These are phyloP conservation scores for Penicillium sp. DNA, from an alignment of 2,329 filamentous ascomycete species.

Conservation along the genomic window DNA sequence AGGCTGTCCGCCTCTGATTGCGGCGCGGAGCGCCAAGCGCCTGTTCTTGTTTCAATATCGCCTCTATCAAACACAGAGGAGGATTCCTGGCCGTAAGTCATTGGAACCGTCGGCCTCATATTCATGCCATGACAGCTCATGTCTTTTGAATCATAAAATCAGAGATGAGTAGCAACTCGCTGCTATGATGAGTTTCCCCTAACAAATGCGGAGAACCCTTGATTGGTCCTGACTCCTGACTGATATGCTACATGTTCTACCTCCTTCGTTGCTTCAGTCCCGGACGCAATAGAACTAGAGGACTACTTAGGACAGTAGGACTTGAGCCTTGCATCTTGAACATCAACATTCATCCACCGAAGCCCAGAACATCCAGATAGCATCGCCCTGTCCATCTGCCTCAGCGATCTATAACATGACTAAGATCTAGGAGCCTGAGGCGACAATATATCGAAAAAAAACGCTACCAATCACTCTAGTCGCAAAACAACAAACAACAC, in stretches of 20 bases:
- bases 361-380: too few species aligned
- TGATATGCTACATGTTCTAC: neutral
- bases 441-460: slow-evolving; percentile 10
- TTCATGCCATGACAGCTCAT: too few species aligned
- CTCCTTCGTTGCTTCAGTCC: neutral
- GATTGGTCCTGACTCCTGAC: neutral
- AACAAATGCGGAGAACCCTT: neutral
- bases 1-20: slow-evolving; percentile 15
- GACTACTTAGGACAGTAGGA: too few species aligned
- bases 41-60: too few species aligned
- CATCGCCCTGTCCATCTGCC: neutral
- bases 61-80: neutral
- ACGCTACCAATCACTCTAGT: neutral
- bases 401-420: slow-evolving; percentile 12
- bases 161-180: too few species aligned
- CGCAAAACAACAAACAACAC: neutral
- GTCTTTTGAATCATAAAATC: too few species aligned
- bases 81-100: too few species aligned
- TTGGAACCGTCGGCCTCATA: too few species aligned
- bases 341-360: too few species aligned
- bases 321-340: too few species aligned
- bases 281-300: neutral
- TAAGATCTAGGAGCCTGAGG: slow-evolving; percentile 16
- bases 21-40: too few species aligned
- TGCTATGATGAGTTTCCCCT: neutral